A percentile compares a stretch with the other conserved stretches of the same genome.
These are phyloP conservation scores for Leccinum uliginosum DNA, from an alignment of 768 basidiomycete species.

Conservation along the genomic window DNA sequence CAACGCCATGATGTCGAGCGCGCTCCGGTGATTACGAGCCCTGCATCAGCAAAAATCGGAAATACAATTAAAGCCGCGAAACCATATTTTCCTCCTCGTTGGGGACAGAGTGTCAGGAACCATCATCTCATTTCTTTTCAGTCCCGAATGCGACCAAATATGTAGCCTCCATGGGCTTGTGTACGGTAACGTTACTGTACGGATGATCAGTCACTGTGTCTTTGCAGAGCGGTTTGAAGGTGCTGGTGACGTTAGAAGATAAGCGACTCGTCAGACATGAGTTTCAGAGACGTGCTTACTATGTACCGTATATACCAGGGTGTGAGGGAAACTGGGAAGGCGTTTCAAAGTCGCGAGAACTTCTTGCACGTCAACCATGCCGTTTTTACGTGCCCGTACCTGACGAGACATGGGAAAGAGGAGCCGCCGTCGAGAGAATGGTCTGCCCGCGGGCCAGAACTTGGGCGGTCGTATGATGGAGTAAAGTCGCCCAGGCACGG, in stretches of 20 bases:
- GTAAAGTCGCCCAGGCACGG: not conserved
- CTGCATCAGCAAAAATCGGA: not conserved
- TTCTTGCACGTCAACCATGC: not conserved
- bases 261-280: slow-evolving; percentile 16
- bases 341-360: slow-evolving; percentile 17
- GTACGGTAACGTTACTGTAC: not conserved
- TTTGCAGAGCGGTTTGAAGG: not conserved
- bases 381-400: slow-evolving; percentile 2
- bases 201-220: not conserved
- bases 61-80: not conserved
- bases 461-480: not conserved
- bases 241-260: slow-evolving; percentile 9
- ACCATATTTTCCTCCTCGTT: not conserved
- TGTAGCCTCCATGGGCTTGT: not conserved
- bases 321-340: not conserved
- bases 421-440: not conserved
- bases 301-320: not conserved
- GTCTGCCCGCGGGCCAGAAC: not conserved
- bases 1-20: not conserved
- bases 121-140: not conserved
- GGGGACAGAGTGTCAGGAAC: not conserved
- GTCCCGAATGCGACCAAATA: not conserved
- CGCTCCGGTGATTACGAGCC: not conserved
- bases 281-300: slow-evolving; percentile 2
- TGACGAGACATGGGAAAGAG: not conserved